Percentiles rank a stretch among this genome's conserved stretches.
Conservation (phyloP, 495 filamentous ascomycete genomes). For the Letharia columbiana region DNA sequence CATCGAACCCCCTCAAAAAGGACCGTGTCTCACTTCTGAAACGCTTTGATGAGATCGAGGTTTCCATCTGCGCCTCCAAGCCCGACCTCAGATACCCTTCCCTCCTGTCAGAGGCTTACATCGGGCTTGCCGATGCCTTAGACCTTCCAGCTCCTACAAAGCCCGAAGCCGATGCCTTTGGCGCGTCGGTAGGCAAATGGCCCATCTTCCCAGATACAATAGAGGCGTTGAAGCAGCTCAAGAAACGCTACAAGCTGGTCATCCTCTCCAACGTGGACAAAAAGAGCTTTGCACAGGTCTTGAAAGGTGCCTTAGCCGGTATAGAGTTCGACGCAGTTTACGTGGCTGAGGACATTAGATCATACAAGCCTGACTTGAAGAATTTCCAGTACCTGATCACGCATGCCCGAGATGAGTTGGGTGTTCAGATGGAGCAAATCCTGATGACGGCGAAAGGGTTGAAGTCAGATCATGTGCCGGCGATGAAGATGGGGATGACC, state of each 20-base stretch:
- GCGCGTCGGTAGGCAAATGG: constrained; percentile 51
- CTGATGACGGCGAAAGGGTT: constrained; percentile 63
- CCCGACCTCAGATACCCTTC: constrained; percentile 50
- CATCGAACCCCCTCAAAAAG: constrained; percentile 36
- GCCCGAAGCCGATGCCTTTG: constrained; percentile 37
- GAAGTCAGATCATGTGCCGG: constrained; percentile 64
- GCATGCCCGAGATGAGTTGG: constrained; percentile 47
- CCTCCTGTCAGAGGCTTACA: constrained; percentile 46
- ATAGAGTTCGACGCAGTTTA: constrained; percentile 57
- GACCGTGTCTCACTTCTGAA: constrained; percentile 30
- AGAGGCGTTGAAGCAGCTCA: constrained; percentile 47
- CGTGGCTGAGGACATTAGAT: constrained; percentile 67
- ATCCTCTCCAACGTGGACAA: constrained; percentile 67
- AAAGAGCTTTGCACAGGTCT: constrained; percentile 48
- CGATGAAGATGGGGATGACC: constrained; percentile 49
- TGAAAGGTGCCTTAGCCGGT: constrained; percentile 40
- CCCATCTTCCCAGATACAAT: constrained; percentile 57
- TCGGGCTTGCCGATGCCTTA: constrained; percentile 37
- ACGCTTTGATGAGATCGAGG: constrained; percentile 38
- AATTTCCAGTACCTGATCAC: constrained; percentile 62
- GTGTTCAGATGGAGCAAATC: constrained; percentile 44
- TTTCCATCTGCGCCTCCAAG: constrained; percentile 37
- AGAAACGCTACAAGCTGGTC: constrained; percentile 56
- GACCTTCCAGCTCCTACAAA: constrained; percentile 31
- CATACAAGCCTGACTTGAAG: constrained; percentile 58